Percentiles rank a stretch among this genome's conserved stretches.
phyloP scores from a whole-genome alignment of 352 stramenopile genomes.

The Phytophthora aleatoria region DNA sequence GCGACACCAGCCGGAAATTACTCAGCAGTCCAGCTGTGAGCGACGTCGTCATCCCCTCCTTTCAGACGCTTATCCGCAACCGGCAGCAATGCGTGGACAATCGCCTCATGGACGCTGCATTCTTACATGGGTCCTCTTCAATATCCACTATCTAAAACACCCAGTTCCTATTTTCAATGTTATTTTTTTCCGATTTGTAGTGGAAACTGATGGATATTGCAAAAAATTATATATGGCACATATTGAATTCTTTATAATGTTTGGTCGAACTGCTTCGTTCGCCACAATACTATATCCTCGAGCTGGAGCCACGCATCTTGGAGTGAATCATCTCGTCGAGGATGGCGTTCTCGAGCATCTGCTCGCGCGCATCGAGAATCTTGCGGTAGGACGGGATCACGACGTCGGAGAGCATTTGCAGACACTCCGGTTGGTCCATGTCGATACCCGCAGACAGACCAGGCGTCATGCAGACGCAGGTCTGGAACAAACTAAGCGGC shows the following conservation, averaged over 20 bases:
- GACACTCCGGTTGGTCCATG: conserved; percentile 33
- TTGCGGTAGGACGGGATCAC: conserved; percentile 45
- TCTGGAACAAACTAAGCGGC: conserved; percentile 34
- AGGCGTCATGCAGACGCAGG: conserved; percentile 38
- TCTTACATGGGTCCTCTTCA: background rate
- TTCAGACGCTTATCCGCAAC: conserved; percentile 23
- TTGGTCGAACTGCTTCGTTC: conserved; percentile 20
- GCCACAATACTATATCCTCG: conserved; percentile 25
- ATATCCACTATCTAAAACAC: conserved; percentile 16
- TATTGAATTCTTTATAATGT: conserved; percentile 30
- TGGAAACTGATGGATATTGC: background rate
- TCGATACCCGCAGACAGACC: conserved; percentile 35
- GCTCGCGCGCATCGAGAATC: conserved; percentile 43
- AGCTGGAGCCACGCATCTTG: conserved; percentile 20
- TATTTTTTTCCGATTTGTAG: background rate
- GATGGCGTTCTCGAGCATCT: conserved; percentile 44
- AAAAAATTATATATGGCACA: conserved; percentile 36
- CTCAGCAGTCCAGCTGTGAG: conserved; percentile 25
- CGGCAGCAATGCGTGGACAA: conserved; percentile 32
- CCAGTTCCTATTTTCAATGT: background rate
- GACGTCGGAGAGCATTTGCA: conserved; percentile 37
- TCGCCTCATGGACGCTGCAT: conserved; percentile 23
- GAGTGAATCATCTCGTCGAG: conserved; percentile 42
- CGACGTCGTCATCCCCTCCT: conserved; percentile 29
- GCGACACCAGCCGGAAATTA: conserved; percentile 15